phyloP scores from a whole-genome alignment of 106 monocot genomes.

The Phalaenopsis aphrodite region DNA sequence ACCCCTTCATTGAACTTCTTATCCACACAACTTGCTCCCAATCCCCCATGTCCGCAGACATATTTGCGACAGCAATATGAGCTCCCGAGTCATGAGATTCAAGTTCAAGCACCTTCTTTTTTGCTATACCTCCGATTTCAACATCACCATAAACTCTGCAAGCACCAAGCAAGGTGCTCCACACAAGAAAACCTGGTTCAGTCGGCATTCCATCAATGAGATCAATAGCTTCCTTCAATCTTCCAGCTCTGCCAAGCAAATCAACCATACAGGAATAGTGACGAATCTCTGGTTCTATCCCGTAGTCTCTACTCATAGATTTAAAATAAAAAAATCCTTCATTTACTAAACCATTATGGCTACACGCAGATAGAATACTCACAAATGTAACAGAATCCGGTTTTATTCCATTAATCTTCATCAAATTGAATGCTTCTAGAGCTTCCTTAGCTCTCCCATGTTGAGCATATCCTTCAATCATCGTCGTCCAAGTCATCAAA shows the following conservation, averaged over 20 bases:
- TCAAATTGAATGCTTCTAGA: slow-evolving; percentile 33
- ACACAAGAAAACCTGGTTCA: slow-evolving; percentile 34
- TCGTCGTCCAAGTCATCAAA: slow-evolving; percentile 49
- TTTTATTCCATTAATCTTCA: slow-evolving; percentile 32
- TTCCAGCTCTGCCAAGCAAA: slow-evolving; percentile 53
- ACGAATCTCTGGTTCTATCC: slow-evolving; percentile 33
- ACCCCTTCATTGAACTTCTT: slow-evolving; percentile 40
- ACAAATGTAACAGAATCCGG: slow-evolving; percentile 52
- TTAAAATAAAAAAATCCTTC: slow-evolving; percentile 48
- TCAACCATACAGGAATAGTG: slow-evolving; percentile 66
- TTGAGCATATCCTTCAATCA: slow-evolving; percentile 70
- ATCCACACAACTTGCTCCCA: slow-evolving; percentile 55
- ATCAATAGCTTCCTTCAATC: slow-evolving; percentile 45
- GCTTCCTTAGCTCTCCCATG: slow-evolving; percentile 60
- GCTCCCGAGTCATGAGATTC: slow-evolving; percentile 35
- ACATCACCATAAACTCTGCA: slow-evolving; percentile 59
- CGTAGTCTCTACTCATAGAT: slow-evolving; percentile 44
- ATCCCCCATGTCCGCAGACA: slow-evolving; percentile 50
- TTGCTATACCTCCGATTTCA: slow-evolving; percentile 42
- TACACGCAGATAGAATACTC: slow-evolving; percentile 57
- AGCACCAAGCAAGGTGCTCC: slow-evolving; percentile 64
- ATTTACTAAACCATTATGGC: slow-evolving; percentile 48
- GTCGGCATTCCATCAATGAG: slow-evolving; percentile 48
- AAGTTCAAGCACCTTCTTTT: slow-evolving; percentile 44
- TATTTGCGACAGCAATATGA: slow-evolving; percentile 51